These are phyloP conservation scores for Podospora bellae-mahoneyi DNA, from an alignment of 495 filamentous ascomycete species.

Conservation along the genomic window DNA sequence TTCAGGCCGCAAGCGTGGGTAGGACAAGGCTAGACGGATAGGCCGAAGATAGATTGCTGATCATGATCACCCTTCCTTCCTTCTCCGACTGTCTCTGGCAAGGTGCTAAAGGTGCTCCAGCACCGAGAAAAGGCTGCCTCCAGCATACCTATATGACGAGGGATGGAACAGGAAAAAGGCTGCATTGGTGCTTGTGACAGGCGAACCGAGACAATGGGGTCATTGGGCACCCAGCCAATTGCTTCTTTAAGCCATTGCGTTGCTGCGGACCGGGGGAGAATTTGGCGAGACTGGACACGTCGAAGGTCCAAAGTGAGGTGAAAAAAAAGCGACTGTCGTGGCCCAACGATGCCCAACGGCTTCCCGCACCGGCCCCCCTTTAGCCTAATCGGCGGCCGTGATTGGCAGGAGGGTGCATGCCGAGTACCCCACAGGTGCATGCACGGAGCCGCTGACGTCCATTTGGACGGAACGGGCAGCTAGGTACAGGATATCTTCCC, in stretches of 20 bases:
- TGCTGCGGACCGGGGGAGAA: background rate
- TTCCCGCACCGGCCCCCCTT: background rate
- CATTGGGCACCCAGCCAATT: constrained; percentile 3
- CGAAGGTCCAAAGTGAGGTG: constrained; percentile 16
- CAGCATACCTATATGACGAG: constrained; percentile 3
- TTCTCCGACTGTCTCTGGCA: background rate
- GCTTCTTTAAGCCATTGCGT: background rate
- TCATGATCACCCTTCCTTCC: background rate
- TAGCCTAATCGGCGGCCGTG: background rate
- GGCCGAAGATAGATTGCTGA: constrained; percentile 3
- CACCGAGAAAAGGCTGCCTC: constrained; percentile 3
- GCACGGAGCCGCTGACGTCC: constrained; percentile 30
- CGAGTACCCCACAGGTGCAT: constrained; percentile 3
- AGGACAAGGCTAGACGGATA: constrained; percentile 2
- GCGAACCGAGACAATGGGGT: constrained; percentile 8
- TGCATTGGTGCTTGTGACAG: constrained; percentile 7
- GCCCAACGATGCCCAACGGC: constrained; percentile 34
- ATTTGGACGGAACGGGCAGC: constrained; percentile 22
- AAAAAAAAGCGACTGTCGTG: constrained; percentile 16
- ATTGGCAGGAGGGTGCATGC: constrained; percentile 23
- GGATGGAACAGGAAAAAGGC: background rate
- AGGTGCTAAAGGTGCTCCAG: background rate
- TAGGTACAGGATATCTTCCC: background rate
- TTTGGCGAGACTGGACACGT: background rate
- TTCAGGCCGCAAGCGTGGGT: constrained; percentile 4